Evolutionary conservation across 192 early-diverging fungal genomes (phyloP).

Genomic region (Coemansia sp.): DNA sequence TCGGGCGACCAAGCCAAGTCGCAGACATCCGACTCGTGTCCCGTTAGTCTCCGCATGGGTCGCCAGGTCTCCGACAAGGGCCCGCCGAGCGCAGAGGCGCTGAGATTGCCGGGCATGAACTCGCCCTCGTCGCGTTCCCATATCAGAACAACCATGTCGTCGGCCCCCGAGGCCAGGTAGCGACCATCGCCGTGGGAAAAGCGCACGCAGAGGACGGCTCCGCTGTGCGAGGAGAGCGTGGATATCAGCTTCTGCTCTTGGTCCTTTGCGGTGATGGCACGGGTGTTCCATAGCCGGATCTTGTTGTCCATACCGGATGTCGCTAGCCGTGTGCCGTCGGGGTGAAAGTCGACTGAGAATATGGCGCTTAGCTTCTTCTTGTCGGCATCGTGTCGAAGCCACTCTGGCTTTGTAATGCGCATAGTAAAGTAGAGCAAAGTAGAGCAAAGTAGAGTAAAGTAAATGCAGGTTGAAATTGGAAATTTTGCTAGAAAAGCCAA

Average conservation of each 20-base stretch:
- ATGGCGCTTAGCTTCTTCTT: conserved; percentile 63
- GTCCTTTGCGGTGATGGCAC: conserved; percentile 55
- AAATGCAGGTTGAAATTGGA: neutral
- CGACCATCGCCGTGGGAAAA: conserved; percentile 72
- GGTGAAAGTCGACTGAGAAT: conserved; percentile 87
- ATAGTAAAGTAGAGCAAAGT: conserved; percentile 38
- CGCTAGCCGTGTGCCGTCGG: conserved; percentile 74
- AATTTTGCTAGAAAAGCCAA: too few relatives aligned
- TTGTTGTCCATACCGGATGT: conserved; percentile 87
- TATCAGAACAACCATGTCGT: conserved; percentile 89
- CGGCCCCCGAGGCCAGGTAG: conserved; percentile 85
- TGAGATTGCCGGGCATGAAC: neutral
- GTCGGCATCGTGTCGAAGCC: conserved; percentile 72
- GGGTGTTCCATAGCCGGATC: conserved; percentile 87
- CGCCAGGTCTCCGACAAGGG: conserved; percentile 63
- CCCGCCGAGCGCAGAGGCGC: neutral
- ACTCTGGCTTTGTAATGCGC: conserved; percentile 67
- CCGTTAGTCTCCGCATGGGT: conserved; percentile 68
- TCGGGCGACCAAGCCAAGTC: conserved; percentile 92
- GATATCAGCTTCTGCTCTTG: conserved; percentile 60
- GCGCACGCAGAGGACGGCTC: conserved; percentile 83
- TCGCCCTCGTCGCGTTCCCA: conserved; percentile 69
- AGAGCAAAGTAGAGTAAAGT: neutral
- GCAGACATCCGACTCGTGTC: conserved; percentile 88
- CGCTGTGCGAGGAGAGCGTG: conserved; percentile 81